Conservation (phyloP, 257 asterid species). For the Thymus quinquecostatus region DNA sequence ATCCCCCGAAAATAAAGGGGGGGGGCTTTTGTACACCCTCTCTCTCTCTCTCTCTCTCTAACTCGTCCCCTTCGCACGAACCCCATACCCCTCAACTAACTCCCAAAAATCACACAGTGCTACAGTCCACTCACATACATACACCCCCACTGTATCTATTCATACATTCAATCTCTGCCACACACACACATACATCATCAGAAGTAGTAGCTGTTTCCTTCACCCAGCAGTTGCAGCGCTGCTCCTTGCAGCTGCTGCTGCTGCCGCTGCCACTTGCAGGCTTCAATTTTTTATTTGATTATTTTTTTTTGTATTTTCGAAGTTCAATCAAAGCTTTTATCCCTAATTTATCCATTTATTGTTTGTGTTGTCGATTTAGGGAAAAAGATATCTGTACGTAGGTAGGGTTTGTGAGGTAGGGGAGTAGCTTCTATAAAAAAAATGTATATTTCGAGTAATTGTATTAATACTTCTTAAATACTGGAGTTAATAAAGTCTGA, state of each 20-base stretch:
- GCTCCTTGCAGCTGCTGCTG: slow-evolving; percentile 62
- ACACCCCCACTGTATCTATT: slow-evolving; percentile 36
- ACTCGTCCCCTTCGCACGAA: slow-evolving; percentile 6
- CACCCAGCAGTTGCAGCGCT: slow-evolving; percentile 70
- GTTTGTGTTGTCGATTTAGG: neutral
- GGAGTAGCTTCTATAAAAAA: slow-evolving; percentile 21
- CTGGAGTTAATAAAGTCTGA: slow-evolving; percentile 45
- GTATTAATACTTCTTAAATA: slow-evolving; percentile 32
- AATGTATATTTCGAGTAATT: neutral
- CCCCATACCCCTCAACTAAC: slow-evolving; percentile 41
- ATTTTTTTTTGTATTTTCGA: slow-evolving; percentile 18
- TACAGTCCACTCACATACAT: slow-evolving; percentile 38
- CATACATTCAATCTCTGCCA: slow-evolving; percentile 37
- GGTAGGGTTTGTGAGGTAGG: slow-evolving; percentile 11
- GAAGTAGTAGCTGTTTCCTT: slow-evolving; percentile 57
- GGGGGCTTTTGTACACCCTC: slow-evolving; percentile 29
- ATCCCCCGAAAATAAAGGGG: slow-evolving; percentile 97
- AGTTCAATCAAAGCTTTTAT: slow-evolving; percentile 1
- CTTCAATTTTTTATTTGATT: slow-evolving; percentile 21
- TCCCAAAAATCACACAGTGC: slow-evolving; percentile 44
- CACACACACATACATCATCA: slow-evolving; percentile 45
- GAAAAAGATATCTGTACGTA: slow-evolving; percentile 14
- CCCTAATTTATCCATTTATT: neutral
- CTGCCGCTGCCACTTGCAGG: slow-evolving; percentile 70
- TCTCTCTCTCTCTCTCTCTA: neutral